Percentiles rank a stretch among this genome's conserved stretches.
These are phyloP conservation scores for Nigrospora sphaerica DNA, from an alignment of 2,329 filamentous ascomycete genomes.

Conservation along the genomic window DNA sequence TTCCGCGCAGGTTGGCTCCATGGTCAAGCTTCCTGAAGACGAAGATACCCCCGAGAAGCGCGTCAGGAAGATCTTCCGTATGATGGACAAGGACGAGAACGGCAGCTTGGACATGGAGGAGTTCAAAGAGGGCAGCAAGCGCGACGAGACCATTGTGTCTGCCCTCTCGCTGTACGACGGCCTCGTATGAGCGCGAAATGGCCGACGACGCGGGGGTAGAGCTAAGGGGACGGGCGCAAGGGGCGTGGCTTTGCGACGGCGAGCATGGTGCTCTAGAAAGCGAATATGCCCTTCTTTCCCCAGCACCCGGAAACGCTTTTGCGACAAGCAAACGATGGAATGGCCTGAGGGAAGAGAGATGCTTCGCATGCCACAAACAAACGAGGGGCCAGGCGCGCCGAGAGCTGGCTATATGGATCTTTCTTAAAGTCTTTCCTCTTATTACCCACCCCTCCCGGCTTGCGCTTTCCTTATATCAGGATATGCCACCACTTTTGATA, in stretches of 20 bases:
- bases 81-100: slow-evolving; percentile 99
- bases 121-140: slow-evolving; percentile 98
- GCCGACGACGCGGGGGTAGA: no score
- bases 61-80: slow-evolving; percentile 95
- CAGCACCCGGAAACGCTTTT: no score
- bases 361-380: no score
- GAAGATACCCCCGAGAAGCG: slow-evolving; percentile 99
- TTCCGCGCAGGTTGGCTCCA: slow-evolving; percentile 73
- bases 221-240: background rate
- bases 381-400: no score
- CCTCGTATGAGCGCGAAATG: slow-evolving; percentile 54
- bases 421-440: no score
- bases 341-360: no score
- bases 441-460: no score
- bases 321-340: no score
- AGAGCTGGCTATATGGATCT: no score
- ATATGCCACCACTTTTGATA: no score
- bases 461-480: no score
- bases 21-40: slow-evolving; percentile 98
- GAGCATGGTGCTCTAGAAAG: background rate
- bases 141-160: slow-evolving; percentile 97
- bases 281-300: no score
- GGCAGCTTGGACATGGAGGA: slow-evolving; percentile 94
- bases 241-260: background rate
- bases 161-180: slow-evolving; percentile 95